A percentile compares a stretch with the other conserved stretches of the same genome.
phyloP scores from a whole-genome alignment of 2,329 filamentous ascomycete genomes.

The Polychaeton citri region DNA sequence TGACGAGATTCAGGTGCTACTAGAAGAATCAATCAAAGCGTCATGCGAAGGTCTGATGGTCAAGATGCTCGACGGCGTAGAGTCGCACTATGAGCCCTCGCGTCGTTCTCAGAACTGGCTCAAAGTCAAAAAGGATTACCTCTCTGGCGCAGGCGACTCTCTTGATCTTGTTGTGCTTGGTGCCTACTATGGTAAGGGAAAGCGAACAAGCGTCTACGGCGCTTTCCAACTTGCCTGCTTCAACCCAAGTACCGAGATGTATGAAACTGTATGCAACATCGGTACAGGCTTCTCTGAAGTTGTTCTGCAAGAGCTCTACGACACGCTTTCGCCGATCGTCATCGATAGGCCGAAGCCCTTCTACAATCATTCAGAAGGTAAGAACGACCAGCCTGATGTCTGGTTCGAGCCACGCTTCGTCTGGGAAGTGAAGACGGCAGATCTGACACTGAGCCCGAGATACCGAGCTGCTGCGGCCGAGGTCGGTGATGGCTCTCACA shows the following conservation, averaged over 20 bases:
- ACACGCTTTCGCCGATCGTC: conserved; percentile 57
- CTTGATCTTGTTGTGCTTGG: conserved; percentile 92
- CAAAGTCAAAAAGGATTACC: conserved; percentile 97
- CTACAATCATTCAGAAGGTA: conserved; percentile 70
- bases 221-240: conserved; percentile 93
- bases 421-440: conserved; percentile 96
- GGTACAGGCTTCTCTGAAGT: conserved; percentile 93
- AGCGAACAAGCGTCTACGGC: conserved; percentile 89
- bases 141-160: conserved; percentile 84
- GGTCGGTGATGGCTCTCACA: conserved; percentile 44
- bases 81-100: conserved; percentile 90
- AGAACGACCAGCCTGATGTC: conserved; percentile 91
- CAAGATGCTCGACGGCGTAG: conserved; percentile 90
- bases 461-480: conserved; percentile 86
- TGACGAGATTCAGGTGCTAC: conserved; percentile 81
- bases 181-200: conserved; percentile 87
- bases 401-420: conserved; percentile 94
- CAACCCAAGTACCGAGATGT: conserved; percentile 64
- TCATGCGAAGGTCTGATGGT: conserved; percentile 98
- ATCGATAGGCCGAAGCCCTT: conserved; percentile 92
- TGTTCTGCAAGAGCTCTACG: conserved; percentile 78
- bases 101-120: conserved; percentile 97
- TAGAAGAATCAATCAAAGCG: conserved; percentile 90
- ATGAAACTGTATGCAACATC: conserved; percentile 97
- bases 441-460: conserved; percentile 79